Evolutionary conservation across 2,329 filamentous ascomycete genomes (phyloP).

Genomic region (Decorospora gaudefroyi): DNA sequence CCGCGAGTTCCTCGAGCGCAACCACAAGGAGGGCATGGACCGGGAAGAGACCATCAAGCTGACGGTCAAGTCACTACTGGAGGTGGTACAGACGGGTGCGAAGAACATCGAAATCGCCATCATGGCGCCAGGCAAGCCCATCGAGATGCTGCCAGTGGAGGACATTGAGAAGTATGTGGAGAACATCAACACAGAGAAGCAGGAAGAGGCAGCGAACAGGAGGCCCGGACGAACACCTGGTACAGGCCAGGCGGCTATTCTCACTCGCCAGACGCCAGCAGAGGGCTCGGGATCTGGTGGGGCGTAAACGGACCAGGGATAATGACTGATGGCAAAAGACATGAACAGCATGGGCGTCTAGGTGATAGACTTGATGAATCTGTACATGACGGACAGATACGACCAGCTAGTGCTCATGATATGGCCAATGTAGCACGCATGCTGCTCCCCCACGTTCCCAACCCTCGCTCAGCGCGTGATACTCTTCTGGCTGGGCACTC

Average conservation of each 20-base stretch:
- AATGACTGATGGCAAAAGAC: conserved; percentile 30
- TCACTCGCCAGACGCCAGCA: conserved; percentile 63
- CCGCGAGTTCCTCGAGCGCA: conserved; percentile 96
- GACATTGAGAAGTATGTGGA: conserved; percentile 98
- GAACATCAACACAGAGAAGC: conserved; percentile 99
- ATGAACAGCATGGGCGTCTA: conserved; percentile 41
- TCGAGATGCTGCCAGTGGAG: conserved; percentile 93
- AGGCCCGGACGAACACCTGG: conserved; percentile 68
- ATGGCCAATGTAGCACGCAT: conserved; percentile 34
- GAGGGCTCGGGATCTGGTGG: conserved; percentile 42
- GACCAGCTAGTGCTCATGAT: conserved; percentile 31
- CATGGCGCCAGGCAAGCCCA: conserved; percentile 87
- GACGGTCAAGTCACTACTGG: conserved; percentile 95
- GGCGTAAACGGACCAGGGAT: conserved; percentile 11
- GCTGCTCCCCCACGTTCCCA: conserved; percentile 2
- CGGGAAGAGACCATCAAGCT: conserved; percentile 93
- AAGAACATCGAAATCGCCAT: conserved; percentile 99
- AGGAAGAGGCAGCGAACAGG: conserved; percentile 97
- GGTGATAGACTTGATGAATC: conserved; percentile 37
- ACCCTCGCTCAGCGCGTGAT: conserved; percentile 19
- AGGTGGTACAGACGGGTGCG: conserved; percentile 97
- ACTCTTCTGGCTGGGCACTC: not conserved
- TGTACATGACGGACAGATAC: conserved; percentile 37
- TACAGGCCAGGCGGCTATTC: conserved; percentile 71
- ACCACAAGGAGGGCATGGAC: conserved; percentile 98